Percentiles rank a stretch among this genome's conserved stretches.
These are phyloP conservation scores for Macrolepiota fuliginosa DNA, from an alignment of 768 basidiomycete genomes.

Conservation along the genomic window DNA sequence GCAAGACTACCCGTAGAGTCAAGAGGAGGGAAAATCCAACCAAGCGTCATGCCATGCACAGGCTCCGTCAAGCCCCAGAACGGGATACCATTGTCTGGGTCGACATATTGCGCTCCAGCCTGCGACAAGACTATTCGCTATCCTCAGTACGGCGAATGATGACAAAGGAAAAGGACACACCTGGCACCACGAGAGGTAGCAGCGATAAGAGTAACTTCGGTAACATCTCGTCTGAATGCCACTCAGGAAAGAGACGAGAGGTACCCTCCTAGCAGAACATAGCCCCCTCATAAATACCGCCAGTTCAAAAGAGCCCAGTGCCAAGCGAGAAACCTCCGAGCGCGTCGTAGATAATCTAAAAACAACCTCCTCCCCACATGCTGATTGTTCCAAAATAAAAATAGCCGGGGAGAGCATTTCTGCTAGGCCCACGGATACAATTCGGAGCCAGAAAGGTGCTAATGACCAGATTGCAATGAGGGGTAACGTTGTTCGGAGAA, in stretches of 20 bases:
- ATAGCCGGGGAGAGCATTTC: neutral
- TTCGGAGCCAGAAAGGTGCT: neutral
- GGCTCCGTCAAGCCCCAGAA: constrained; percentile 46
- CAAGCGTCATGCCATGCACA: constrained; percentile 41
- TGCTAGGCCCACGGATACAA: neutral
- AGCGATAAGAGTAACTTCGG: neutral
- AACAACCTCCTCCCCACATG: neutral
- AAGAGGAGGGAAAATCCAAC: constrained; percentile 52
- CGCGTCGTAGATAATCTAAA: neutral
- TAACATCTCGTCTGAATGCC: neutral
- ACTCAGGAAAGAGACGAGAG: neutral
- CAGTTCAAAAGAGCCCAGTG: neutral
- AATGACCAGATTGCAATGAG: neutral
- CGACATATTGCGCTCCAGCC: constrained; percentile 31
- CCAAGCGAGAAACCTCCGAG: constrained; percentile 3
- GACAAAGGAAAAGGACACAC: neutral
- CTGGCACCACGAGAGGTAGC: neutral
- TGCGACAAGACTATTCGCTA: neutral
- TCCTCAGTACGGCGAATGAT: neutral
- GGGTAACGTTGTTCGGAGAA: neutral
- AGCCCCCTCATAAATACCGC: neutral
- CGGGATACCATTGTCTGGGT: constrained; percentile 48
- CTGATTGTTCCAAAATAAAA: neutral
- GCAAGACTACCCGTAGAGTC: constrained; percentile 34
- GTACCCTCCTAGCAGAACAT: neutral